Base-by-base conservation (phyloP, 768 basidiomycete genomes). In the Tricholoma flavovirens region DNA sequence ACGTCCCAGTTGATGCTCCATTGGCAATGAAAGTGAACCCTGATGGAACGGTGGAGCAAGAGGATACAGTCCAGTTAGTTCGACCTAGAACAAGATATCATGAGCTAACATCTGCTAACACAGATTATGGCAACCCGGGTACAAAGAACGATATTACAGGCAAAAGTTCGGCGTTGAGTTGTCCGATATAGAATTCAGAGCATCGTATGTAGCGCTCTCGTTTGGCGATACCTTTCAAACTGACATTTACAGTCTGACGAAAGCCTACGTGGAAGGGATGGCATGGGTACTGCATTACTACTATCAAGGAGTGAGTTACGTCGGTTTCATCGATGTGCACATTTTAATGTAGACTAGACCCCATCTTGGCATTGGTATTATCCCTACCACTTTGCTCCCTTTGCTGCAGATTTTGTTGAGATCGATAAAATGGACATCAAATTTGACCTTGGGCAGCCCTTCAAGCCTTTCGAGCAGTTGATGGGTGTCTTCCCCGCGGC, bases 301-400 rank as follows among this genome's bases (percentile, higher is more conserved):
- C 68, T 99, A 98, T 68, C 96, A 98, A 80, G 97, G 97, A 64
- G 94, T 97, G 70, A 59, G 84, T 71, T 21, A 33, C 53, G 17
- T 50, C 38, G 45, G 42, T 49, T 30, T 6, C n/a, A 29, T 29
- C 46, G n/a, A 15, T 30, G n/a, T 49, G 10, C 29, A 30, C 14
- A 49, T 15, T 30, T 49, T 10, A 49, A 51, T 32, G 9, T n/a
- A 65, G 64, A 49, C 56, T 36, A 88, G 92, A 84, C 90, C 7
- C 90, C 91, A 3, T 97, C 95, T 2, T 98, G 96, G 96, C 85
- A 94, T 66, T 99, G 97, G 97, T 99, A 88, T 73, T 98, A 98
- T 69, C 97, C 97, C 1, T 95, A 89, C 65, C 97, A 99, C 71
- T 99, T 97, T 69, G 93, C 97, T 11, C 97, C 97, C 0, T 99